A percentile compares a stretch with the other conserved stretches of the same genome.
Conservation (phyloP, 2,329 filamentous ascomycete species). For the Fusarium ambrosium region DNA sequence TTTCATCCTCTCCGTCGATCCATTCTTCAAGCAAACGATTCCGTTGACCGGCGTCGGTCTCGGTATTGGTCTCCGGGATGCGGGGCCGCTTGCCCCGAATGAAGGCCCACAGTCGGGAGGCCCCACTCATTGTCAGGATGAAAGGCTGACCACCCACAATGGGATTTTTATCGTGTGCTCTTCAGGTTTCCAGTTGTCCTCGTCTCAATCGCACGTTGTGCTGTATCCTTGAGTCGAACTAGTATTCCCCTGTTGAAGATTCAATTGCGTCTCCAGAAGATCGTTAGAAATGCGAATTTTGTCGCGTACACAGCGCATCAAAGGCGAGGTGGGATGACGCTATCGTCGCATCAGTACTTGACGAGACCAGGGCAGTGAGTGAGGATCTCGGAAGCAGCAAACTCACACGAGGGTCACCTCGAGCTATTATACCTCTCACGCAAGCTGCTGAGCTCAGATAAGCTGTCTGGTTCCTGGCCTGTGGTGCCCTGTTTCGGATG, state of each 20-base stretch:
- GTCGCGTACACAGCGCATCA: background rate
- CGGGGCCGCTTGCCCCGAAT: conserved; percentile 33
- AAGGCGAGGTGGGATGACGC: background rate
- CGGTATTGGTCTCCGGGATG: conserved; percentile 11
- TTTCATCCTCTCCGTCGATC: conserved; percentile 29
- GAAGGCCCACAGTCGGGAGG: conserved; percentile 27
- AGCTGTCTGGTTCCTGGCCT: conserved; percentile 25
- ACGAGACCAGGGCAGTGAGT: background rate
- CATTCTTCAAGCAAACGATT: conserved; percentile 38
- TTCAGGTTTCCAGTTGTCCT: background rate
- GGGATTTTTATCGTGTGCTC: conserved; percentile 9
- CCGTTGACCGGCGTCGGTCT: conserved; percentile 26
- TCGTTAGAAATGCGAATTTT: background rate
- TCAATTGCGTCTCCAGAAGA: background rate
- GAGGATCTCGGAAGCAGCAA: background rate
- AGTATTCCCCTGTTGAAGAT: background rate
- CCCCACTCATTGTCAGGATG: conserved; percentile 21
- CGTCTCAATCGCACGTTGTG: background rate
- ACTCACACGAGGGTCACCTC: conserved; percentile 6
- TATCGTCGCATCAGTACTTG: background rate
- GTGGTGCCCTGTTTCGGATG: conserved; percentile 36
- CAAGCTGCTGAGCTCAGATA: conserved; percentile 14
- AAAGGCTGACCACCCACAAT: conserved; percentile 21
- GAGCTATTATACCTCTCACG: conserved; percentile 34
- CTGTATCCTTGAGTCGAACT: background rate